Base-by-base conservation (phyloP, 805 yeast genomes). In the Yarrowia sp. region DNA sequence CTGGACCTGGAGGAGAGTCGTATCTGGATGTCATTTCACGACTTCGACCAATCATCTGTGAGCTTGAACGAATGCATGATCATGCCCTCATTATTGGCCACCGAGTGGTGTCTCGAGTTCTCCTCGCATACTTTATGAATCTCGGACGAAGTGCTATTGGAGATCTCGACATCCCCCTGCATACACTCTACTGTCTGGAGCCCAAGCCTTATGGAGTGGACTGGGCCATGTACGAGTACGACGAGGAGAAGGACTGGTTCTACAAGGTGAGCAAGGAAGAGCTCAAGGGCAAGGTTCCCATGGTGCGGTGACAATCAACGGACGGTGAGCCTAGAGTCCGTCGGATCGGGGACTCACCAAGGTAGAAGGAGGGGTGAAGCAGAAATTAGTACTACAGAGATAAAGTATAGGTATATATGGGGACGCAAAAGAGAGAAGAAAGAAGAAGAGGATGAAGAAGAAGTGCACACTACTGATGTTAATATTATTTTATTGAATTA, bases 1-100 rank as follows among this genome's bases (percentile, higher is more conserved):
- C 98, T 1, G 99, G 99, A 4, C 90, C 92, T 61, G 98, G 98
- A 9, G 99, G 99, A 17, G 99, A 94, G 77, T 90, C 97, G 0
- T 94, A 94, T 73, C 79, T 94, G 72, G 98, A 94, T 78, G 99
- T 95, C 13, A 89, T 95, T 74, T 91, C 92, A 71, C 83, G 99
- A 70, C 82, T 94, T 68, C 83, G 96, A 69, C 96, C 98, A 0
- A 85, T 94, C 19, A 94, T 94, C 70, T 92, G 92, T 13, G 99
- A 94, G 76, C 85, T 95, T 60, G 99, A 94, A 76, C 82, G 99
- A 71, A 91, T 96, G 52, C 89, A 91, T 10, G 96, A 92, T 73
- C 96, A 93, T 76, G 85, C 92, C 40, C 78, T 93, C 55, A 84
- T 94, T 24, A 84, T 94, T 0, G 87, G 97, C 1, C 99, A 94